Base-by-base conservation (phyloP, 208 protist genomes). In the Leishmania arabica region DNA sequence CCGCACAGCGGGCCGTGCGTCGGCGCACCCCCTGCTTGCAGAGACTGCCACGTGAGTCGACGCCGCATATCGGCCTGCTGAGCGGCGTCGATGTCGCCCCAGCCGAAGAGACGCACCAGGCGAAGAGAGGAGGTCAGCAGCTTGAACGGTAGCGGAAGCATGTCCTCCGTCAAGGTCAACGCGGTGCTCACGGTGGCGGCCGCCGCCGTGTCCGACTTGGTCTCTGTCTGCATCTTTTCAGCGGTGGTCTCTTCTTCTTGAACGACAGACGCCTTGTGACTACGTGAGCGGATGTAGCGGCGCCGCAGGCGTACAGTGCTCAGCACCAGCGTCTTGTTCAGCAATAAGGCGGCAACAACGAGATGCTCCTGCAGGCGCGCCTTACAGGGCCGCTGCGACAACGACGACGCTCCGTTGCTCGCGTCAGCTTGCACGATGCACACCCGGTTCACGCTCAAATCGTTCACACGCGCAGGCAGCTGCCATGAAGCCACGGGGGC, bases 111-210 rank as follows among this genome's bases (percentile, higher is more conserved):
- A 3, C 93, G 89, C 54, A 97, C 91, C 1, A 96, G 75, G 9
- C 94, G 90, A 83, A 97, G 86, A 21, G 94, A 97, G 71, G 92
- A 95, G n/a, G 88, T 77, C 75, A 96, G 88, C 2, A 94, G 76
- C 51, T 89, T 85, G 74, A 96, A 95, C 5, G 85, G 86, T 65
- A 95, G 89, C 13, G 84, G 84, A 45, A 88, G 84, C 56, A 90
- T 78, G 15, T 73, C 87, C 3, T 86, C 88, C 0, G 84, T 84
- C 3, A 97, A 62, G 3, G 86, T 80, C 47, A 85, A 72, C 11
- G 66, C 70, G 8, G 75, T 82, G n/a, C 40, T 62, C 78, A 69
- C 65, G 37, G 65, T 24, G 24, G 47, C 11, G 31, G 24, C 40
- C 11, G 45, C 60, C 27, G 3, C 9, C 31, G 42, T 34, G 19